Percentiles rank a stretch among this genome's conserved stretches.
Evolutionary conservation across 192 early-diverging fungal genomes (phyloP).

Genomic region (Funneliformis mosseae): DNA sequence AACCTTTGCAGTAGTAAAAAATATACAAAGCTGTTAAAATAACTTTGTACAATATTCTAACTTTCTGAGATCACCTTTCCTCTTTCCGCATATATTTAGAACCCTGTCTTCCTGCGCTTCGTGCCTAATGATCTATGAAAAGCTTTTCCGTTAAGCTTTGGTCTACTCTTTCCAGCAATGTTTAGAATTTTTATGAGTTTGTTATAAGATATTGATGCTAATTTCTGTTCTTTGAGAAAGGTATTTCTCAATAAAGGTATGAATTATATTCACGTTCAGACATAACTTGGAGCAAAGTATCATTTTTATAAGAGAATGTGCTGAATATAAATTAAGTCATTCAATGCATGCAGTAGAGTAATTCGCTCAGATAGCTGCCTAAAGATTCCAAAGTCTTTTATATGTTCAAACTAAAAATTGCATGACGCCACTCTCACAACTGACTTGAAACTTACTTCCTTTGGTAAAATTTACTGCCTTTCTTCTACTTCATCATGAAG

Average conservation of each 20-base stretch:
- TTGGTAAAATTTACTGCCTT: too few species aligned
- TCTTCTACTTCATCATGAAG: too few species aligned
- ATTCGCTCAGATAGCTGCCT: neutral
- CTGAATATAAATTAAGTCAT: constrained; percentile 15
- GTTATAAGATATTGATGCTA: neutral
- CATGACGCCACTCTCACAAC: neutral
- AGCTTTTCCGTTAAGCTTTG: constrained; percentile 10
- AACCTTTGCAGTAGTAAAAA: neutral
- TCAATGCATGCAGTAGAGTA: neutral
- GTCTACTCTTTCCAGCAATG: neutral
- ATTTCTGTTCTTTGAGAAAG: constrained; percentile 3
- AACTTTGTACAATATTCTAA: constrained; percentile 21
- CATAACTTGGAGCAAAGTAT: neutral
- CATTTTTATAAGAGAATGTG: constrained; percentile 15
- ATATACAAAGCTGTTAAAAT: constrained; percentile 13
- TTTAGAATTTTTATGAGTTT: constrained; percentile 14
- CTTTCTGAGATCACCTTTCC: neutral
- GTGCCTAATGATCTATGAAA: neutral
- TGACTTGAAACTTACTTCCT: neutral
- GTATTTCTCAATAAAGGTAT: constrained; percentile 6
- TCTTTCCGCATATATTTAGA: neutral
- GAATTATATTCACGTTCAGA: neutral
- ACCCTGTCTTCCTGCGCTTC: neutral
- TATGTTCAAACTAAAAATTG: neutral
- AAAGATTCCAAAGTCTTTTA: constrained; percentile 13